Base-by-base conservation (phyloP, 2,329 filamentous ascomycete genomes). In the Akanthomyces dipterigenus region DNA sequence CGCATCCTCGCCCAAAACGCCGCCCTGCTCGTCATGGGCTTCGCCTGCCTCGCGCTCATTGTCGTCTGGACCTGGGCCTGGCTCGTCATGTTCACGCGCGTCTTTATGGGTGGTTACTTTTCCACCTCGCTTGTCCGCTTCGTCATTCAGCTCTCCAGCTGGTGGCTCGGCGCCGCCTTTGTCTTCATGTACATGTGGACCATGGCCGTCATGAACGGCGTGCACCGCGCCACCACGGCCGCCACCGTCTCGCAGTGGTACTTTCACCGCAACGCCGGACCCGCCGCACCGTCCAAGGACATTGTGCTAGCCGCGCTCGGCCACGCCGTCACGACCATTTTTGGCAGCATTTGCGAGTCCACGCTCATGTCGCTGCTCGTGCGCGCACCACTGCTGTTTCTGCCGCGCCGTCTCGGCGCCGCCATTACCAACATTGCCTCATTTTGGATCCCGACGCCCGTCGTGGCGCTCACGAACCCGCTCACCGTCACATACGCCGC, bases 241-340 rank as follows among this genome's bases (percentile, higher is more conserved):
- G 95, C 95, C 12, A 96, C 93, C 0, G 93, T 98, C 26, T 96
- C 91, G 45, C 95, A 99, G 74, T 99, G 95, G 95, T 99, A 99
- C 75, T 99, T 98, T 74, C 93, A 98, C 74, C 91, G 95, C 64
- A 89, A 96, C 68, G 86, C 87, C 5, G 83, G 87, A 12, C 91
- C 93, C 5, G 81, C 88, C 9, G 87, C 92, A 2, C 87, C 90
- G 0, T 93, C 91, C 1, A 81, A 83, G 61, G 88, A 93, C 60
- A 88, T 98, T 53, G 91, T 98, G 28, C 80, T 85, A 64, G 93
- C 93, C 7, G 93, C 93, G 16, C 79, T 96, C 49, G 80, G 81
- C 55, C 95, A 99, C 75, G 88, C 93, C 3, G 80, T 85, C 16
- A 93, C 91, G 18, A 93, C 91, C 2, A 87, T 97, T 42, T 96